A percentile compares a stretch with the other conserved stretches of the same genome.
Evolutionary conservation across 169 alveolate genomes (phyloP).

Genomic region (Eimeria mitis): DNA sequence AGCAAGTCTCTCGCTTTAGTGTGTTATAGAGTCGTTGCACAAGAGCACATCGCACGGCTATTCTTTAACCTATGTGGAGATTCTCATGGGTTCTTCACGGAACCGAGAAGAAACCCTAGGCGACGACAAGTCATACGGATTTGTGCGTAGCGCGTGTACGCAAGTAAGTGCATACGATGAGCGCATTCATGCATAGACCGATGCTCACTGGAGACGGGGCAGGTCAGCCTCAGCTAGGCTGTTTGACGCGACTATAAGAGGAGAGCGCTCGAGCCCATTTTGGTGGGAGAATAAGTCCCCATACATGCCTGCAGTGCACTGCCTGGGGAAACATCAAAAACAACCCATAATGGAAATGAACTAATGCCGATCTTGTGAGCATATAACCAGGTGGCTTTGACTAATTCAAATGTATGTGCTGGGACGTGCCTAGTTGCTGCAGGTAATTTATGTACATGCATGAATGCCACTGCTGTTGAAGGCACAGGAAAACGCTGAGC

Average conservation of each 20-base stretch:
- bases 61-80: background rate
- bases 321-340: conserved; percentile 30
- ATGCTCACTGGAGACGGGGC: conserved; percentile 51
- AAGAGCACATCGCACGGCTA: background rate
- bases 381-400: background rate
- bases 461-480: background rate
- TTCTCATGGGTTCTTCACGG: background rate
- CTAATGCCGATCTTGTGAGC: background rate
- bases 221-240: conserved; percentile 54
- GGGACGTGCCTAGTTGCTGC: background rate
- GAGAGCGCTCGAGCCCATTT: background rate
- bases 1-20: background rate
- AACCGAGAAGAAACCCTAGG: background rate
- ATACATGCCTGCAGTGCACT: conserved; percentile 24
- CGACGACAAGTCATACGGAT: background rate
- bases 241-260: conserved; percentile 26
- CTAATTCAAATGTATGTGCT: background rate
- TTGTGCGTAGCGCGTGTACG: background rate
- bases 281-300: conserved; percentile 18
- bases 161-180: background rate
- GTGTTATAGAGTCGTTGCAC: background rate
- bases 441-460: background rate
- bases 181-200: background rate
- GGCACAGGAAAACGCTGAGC: background rate
- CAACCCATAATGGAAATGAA: background rate